These are phyloP conservation scores for Verticillium albo-atrum DNA, from an alignment of 2,329 filamentous ascomycete species.

Conservation along the genomic window DNA sequence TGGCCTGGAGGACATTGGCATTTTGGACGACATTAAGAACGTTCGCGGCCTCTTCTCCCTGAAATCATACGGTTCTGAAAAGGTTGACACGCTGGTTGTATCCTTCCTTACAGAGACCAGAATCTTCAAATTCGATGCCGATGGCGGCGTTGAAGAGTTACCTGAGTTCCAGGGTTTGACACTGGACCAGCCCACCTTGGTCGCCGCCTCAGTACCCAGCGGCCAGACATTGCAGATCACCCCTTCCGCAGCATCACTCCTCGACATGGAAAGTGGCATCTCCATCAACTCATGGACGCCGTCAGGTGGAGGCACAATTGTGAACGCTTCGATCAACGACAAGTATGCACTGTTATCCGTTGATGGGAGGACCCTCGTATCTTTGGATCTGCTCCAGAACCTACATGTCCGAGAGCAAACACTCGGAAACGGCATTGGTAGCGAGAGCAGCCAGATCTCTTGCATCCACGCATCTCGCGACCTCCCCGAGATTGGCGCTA, in stretches of 20 bases:
- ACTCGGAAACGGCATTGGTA: conserved; percentile 44
- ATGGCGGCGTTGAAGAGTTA: conserved; percentile 82
- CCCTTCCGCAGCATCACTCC: conserved; percentile 2
- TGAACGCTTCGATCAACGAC: conserved; percentile 70
- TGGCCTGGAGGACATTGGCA: conserved; percentile 80
- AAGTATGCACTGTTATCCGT: conserved; percentile 68
- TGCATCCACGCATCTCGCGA: conserved; percentile 72
- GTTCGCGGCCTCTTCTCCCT: conserved; percentile 72
- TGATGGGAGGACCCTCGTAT: conserved; percentile 67
- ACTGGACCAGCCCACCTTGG: conserved; percentile 68
- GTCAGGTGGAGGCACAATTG: conserved; percentile 55
- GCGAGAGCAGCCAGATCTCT: conserved; percentile 66
- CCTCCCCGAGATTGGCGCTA: conserved; percentile 63
- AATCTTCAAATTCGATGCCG: conserved; percentile 68
- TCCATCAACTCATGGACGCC: conserved; percentile 10
- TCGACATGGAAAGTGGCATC: conserved; percentile 11
- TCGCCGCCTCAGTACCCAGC: conserved; percentile 51
- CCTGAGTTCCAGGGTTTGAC: conserved; percentile 68
- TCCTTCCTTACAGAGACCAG: conserved; percentile 82
- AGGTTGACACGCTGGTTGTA: conserved; percentile 68
- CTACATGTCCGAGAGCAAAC: conserved; percentile 56
- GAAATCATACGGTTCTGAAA: conserved; percentile 40
- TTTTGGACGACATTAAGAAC: conserved; percentile 73
- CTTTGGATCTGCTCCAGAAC: conserved; percentile 58
- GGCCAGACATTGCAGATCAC: conserved; percentile 10